These are phyloP conservation scores for Neurospora intermedia DNA, from an alignment of 495 filamentous ascomycete species.

Conservation along the genomic window DNA sequence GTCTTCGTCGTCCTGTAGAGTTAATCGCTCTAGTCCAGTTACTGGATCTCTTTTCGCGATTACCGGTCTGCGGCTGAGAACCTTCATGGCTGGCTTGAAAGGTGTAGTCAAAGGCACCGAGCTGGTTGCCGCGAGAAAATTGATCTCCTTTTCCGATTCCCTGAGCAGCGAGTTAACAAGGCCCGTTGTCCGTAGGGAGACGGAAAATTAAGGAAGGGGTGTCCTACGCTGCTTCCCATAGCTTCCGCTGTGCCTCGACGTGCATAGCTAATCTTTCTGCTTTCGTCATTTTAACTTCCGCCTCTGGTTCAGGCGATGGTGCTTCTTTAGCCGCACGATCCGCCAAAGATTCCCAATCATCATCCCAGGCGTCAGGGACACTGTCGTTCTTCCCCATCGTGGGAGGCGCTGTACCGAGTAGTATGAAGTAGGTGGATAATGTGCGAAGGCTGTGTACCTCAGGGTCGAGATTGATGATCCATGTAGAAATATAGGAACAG, in stretches of 20 bases:
- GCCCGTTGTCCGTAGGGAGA: background rate
- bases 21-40: conserved; percentile 44
- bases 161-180: conserved; percentile 7
- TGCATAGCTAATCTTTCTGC: conserved; percentile 73
- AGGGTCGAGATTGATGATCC: background rate
- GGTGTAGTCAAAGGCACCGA: conserved; percentile 62
- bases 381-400: conserved; percentile 43
- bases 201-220: background rate
- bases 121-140: conserved; percentile 57
- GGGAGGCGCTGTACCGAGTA: background rate
- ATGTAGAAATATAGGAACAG: background rate
- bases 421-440: background rate
- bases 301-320: conserved; percentile 35
- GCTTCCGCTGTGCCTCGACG: conserved; percentile 64
- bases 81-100: conserved; percentile 73
- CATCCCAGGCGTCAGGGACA: conserved; percentile 75
- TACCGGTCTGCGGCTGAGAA: conserved; percentile 73
- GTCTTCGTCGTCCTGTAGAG: conserved; percentile 48
- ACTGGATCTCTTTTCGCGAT: conserved; percentile 37
- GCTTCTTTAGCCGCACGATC: conserved; percentile 43
- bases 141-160: conserved; percentile 46
- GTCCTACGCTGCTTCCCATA: conserved; percentile 81
- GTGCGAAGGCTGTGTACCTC: background rate
- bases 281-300: conserved; percentile 41
- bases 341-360: conserved; percentile 75